phyloP scores from a whole-genome alignment of 1,139 yeast species.

The Suhomyces yuchorum region DNA sequence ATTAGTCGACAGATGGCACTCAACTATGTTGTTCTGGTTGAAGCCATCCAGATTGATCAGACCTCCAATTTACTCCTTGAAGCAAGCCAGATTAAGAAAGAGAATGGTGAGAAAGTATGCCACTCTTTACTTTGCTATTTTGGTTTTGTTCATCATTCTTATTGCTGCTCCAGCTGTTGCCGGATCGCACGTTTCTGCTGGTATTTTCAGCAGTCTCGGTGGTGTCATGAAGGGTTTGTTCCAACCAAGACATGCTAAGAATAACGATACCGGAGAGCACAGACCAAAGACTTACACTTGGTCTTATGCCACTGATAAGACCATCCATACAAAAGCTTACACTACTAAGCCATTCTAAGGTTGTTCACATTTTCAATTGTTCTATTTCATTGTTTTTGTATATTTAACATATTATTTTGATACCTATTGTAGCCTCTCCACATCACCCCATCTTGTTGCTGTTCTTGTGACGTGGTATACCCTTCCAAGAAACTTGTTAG shows the following conservation, averaged over 20 bases:
- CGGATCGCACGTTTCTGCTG: constrained; percentile 39
- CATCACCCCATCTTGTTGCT: not conserved
- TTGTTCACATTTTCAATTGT: constrained; percentile 6
- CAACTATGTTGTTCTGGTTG: constrained; percentile 98
- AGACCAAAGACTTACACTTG: constrained; percentile 52
- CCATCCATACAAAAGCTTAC: constrained; percentile 56
- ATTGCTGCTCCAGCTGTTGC: constrained; percentile 94
- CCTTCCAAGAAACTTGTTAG: no score
- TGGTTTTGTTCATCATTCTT: constrained; percentile 70
- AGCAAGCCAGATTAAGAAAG: constrained; percentile 96
- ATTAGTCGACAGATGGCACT: constrained; percentile 94
- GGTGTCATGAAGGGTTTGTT: constrained; percentile 69
- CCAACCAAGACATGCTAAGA: constrained; percentile 81
- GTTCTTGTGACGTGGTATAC: not conserved
- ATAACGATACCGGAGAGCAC: constrained; percentile 79
- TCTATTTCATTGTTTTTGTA: constrained; percentile 13
- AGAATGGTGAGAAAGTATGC: constrained; percentile 98
- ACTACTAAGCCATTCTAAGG: constrained; percentile 57
- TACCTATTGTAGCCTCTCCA: not conserved
- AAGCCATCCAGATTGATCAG: constrained; percentile 97
- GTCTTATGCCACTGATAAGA: constrained; percentile 56
- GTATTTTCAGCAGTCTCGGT: constrained; percentile 24
- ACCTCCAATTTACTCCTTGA: constrained; percentile 96
- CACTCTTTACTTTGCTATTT: constrained; percentile 70
- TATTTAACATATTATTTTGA: constrained; percentile 11